Evolutionary conservation across 1,284 basidiomycete species (phyloP).

Genomic region (Cystobasidium pallidum): DNA sequence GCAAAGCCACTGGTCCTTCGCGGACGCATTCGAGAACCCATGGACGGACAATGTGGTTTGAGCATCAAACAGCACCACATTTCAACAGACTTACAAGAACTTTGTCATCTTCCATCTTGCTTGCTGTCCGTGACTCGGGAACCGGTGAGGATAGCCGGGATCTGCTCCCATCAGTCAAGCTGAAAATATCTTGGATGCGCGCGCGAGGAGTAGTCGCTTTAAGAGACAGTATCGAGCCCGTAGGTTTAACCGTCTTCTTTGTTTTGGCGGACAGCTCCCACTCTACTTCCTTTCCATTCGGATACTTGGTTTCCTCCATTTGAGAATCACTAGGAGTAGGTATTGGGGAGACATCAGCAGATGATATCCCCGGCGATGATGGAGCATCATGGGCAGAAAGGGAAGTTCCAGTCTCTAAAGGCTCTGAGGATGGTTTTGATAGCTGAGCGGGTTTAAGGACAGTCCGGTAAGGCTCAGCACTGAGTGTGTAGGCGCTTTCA

Average conservation of each 20-base stretch:
- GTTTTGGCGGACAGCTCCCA: slow-evolving; percentile 20
- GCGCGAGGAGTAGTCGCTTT: slow-evolving; percentile 24
- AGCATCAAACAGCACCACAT: too few species aligned
- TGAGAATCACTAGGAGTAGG: not conserved
- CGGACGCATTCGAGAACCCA: too few species aligned
- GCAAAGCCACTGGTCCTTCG: too few species aligned
- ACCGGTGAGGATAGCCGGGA: not conserved
- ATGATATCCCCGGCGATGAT: not conserved
- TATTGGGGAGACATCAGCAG: not conserved
- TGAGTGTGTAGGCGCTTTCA: slow-evolving; percentile 20
- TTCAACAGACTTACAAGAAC: slow-evolving; percentile 6
- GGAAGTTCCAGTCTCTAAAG: not conserved
- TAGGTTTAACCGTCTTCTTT: slow-evolving; percentile 29
- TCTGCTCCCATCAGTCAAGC: not conserved
- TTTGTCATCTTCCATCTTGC: slow-evolving; percentile 24
- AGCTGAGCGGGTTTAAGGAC: not conserved
- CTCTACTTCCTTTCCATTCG: not conserved
- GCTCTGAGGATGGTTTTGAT: not conserved
- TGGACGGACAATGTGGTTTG: too few species aligned
- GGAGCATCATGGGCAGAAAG: too few species aligned
- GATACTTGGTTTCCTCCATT: not conserved
- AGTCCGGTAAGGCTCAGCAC: not conserved
- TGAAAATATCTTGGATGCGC: slow-evolving; percentile 22
- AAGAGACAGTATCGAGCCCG: slow-evolving; percentile 14
- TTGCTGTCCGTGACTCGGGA: not conserved